A percentile compares a stretch with the other conserved stretches of the same genome.
Conservation (phyloP, 2,329 filamentous ascomycete genomes). For the Exophiala spinifera region DNA sequence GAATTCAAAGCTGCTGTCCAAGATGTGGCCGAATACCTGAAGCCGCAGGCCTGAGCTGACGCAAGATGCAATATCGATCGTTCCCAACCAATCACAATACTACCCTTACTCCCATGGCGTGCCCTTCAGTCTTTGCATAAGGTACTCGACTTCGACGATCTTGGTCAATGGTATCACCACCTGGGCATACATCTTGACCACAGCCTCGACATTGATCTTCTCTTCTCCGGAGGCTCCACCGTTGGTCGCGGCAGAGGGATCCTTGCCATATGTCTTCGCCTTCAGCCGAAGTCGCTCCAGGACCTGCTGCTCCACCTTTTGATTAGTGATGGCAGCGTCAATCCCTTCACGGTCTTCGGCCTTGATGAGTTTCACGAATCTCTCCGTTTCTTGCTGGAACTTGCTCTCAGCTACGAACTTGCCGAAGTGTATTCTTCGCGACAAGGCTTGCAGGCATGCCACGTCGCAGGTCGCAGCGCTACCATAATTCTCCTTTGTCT, state of each 20-base stretch:
- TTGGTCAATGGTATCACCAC: slow-evolving; percentile 98
- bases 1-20: slow-evolving; percentile 75
- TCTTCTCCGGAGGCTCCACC: slow-evolving; percentile 43
- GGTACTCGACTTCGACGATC: slow-evolving; percentile 93
- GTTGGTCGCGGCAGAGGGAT: slow-evolving; percentile 62
- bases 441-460: slow-evolving; percentile 81
- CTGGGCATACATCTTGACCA: slow-evolving; percentile 83
- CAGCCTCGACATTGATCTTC: slow-evolving; percentile 91
- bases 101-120: slow-evolving; percentile 46
- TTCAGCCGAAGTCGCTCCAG: slow-evolving; percentile 82
- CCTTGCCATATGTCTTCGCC: slow-evolving; percentile 88
- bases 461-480: slow-evolving; percentile 90
- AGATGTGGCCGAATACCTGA: slow-evolving; percentile 71
- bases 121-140: slow-evolving; percentile 80
- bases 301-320: slow-evolving; percentile 84
- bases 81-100: neutral
- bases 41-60: slow-evolving; percentile 36
- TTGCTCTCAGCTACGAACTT: slow-evolving; percentile 98
- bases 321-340: slow-evolving; percentile 85
- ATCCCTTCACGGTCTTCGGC: slow-evolving; percentile 76
- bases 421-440: slow-evolving; percentile 89
- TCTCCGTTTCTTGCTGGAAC: slow-evolving; percentile 77
- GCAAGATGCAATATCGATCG: neutral
- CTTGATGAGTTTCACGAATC: slow-evolving; percentile 78
- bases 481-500: slow-evolving; percentile 91